A percentile compares a stretch with the other conserved stretches of the same genome.
Evolutionary conservation across 352 stramenopile species (phyloP).

Genomic region (Globisporangium lucens): DNA sequence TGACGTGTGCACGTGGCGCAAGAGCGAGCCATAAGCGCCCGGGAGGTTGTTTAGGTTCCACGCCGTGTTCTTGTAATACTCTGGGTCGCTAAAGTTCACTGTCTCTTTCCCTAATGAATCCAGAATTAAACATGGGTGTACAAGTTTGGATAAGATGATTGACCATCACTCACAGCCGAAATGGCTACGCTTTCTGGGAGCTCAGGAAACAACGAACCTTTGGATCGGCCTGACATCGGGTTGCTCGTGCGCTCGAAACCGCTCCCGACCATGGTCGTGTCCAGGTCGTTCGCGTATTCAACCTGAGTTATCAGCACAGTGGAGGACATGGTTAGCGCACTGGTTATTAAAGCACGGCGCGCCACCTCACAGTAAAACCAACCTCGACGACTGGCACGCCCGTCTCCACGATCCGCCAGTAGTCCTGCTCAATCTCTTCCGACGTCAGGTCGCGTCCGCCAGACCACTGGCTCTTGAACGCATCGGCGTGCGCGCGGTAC

Average conservation of each 20-base stretch:
- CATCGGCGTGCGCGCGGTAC: slow-evolving; percentile 53
- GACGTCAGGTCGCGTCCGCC: slow-evolving; percentile 36
- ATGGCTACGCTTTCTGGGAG: neutral
- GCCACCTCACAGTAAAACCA: neutral
- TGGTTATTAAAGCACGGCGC: neutral
- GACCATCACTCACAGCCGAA: neutral
- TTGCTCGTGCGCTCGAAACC: slow-evolving; percentile 58
- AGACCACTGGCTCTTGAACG: slow-evolving; percentile 61
- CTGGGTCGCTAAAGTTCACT: slow-evolving; percentile 49
- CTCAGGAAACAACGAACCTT: neutral
- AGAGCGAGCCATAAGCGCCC: slow-evolving; percentile 87
- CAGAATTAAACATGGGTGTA: neutral
- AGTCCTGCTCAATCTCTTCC: slow-evolving; percentile 81
- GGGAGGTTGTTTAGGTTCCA: slow-evolving; percentile 99
- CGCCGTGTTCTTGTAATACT: slow-evolving; percentile 78
- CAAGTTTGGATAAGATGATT: neutral
- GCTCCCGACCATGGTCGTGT: slow-evolving; percentile 76
- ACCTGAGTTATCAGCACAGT: slow-evolving; percentile 36
- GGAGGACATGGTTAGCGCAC: neutral
- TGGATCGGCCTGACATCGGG: slow-evolving; percentile 5
- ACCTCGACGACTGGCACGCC: slow-evolving; percentile 33
- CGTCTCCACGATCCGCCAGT: slow-evolving; percentile 86
- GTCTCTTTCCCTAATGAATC: slow-evolving; percentile 26
- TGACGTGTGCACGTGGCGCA: slow-evolving; percentile 91
- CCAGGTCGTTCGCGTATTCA: slow-evolving; percentile 90